Percentiles rank a stretch among this genome's conserved stretches.
Conservation (phyloP, 2,329 filamentous ascomycete species). For the Ceratocystis eucalypticola region DNA sequence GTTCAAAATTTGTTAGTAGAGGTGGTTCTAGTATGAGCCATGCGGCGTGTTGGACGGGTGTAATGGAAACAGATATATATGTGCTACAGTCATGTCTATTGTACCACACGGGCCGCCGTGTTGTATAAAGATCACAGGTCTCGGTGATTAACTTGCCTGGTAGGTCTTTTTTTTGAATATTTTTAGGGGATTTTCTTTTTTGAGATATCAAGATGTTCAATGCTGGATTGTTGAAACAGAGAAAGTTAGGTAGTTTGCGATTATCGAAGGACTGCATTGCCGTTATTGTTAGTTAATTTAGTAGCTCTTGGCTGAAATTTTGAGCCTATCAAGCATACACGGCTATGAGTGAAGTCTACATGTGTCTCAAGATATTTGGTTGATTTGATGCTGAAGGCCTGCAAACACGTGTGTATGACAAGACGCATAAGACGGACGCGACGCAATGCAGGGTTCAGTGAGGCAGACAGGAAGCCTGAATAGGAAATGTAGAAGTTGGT, state of each 20-base stretch:
- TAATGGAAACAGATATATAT: not conserved
- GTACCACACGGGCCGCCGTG: too few relatives aligned
- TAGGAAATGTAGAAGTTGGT: not conserved
- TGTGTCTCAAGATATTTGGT: not conserved
- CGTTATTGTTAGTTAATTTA: too few relatives aligned
- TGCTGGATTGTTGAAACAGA: too few relatives aligned
- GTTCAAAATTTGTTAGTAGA: not conserved
- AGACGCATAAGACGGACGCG: not conserved
- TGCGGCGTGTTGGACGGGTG: not conserved
- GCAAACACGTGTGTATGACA: not conserved
- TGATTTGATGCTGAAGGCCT: not conserved
- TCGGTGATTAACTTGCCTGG: too few relatives aligned
- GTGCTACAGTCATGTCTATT: not conserved
- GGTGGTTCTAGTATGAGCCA: not conserved
- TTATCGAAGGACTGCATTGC: too few relatives aligned
- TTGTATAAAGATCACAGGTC: too few relatives aligned
- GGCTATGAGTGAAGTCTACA: not conserved
- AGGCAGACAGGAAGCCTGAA: not conserved
- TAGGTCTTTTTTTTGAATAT: too few relatives aligned
- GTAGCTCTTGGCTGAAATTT: too few relatives aligned
- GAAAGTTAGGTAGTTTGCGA: too few relatives aligned
- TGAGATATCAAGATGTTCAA: too few relatives aligned
- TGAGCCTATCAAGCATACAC: too few relatives aligned
- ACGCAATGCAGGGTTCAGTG: not conserved
- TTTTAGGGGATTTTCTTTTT: too few relatives aligned